Base-by-base conservation (phyloP, 1,284 basidiomycete species). In the Cryptococcus sp. region DNA sequence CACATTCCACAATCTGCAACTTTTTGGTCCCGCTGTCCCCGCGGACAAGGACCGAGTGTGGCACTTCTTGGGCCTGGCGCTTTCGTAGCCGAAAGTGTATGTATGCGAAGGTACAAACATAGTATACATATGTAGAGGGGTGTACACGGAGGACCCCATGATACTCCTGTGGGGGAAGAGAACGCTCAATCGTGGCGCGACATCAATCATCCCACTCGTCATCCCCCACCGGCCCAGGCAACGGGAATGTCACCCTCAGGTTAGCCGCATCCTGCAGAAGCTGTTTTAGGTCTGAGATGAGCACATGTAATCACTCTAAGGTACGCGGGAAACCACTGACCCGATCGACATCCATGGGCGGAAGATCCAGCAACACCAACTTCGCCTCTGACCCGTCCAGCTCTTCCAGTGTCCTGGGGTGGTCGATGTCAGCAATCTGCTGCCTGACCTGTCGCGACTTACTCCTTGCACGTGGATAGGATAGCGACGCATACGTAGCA, bases 401-500 rank as follows among this genome's bases (percentile, higher is more conserved):
- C 52, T 75, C 73, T 58, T 75, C 75, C n/a, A 74, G 60, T 0
- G 69, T 72, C 42, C 71, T 72, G 39, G 0, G 9, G 42, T 50
- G 37, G 21, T 18, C 20, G n/a, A 42, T 21, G 33, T 46, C 15
- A 11, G 21, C 46, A 51, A 37, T 24, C 16, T 37, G 24, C 20
- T 11, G n/a, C 13, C 15, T 16, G 28, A 46, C 8, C 12, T 23
- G 38, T 11, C 3, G 16, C 3, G 23, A 56, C 72, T 53, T 50
- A 74, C 72, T 77, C 75, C 62, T 73, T 74, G 50, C 73, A 76
- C 2, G 75, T 76, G 13, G 66, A 58, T 1, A 77, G 53, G 15
- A 77, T 71, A 0, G 73, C 69, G 0, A 77, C 74, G 47, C 74
- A 77, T 16, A 76, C 73, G 46, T 75, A 77, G 50, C 71, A 73